A percentile compares a stretch with the other conserved stretches of the same genome.
Evolutionary conservation across 305 asterid species (phyloP).

Genomic region (Fraxinus floribunda): DNA sequence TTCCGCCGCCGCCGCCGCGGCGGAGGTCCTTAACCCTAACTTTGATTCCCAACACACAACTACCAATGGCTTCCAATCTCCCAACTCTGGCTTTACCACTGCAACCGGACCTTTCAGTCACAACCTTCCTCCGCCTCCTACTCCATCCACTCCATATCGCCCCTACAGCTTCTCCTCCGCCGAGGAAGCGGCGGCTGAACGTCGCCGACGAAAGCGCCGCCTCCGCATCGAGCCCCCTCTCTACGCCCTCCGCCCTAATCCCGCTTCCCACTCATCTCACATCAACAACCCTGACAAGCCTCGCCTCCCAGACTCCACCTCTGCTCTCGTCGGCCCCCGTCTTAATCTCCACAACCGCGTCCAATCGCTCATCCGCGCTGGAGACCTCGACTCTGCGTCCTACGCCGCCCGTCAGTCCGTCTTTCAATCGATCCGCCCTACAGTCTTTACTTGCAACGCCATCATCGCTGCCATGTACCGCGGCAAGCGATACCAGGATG

Average conservation of each 20-base stretch:
- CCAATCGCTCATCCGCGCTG: slow-evolving; percentile 86
- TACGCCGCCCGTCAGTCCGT: slow-evolving; percentile 76
- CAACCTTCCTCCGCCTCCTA: slow-evolving; percentile 20
- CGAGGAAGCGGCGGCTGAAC: slow-evolving; percentile 92
- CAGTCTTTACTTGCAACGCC: slow-evolving; percentile 96
- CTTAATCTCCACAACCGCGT: slow-evolving; percentile 94
- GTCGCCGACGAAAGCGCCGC: slow-evolving; percentile 85
- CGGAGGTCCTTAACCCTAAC: not conserved
- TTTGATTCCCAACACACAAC: not conserved
- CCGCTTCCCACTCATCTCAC: slow-evolving; percentile 32
- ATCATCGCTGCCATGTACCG: slow-evolving; percentile 89
- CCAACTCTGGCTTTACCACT: not conserved
- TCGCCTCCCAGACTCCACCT: slow-evolving; percentile 73
- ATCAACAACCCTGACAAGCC: slow-evolving; percentile 38
- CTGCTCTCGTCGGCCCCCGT: slow-evolving; percentile 69
- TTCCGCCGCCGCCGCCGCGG: slow-evolving; percentile 17
- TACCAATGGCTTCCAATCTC: not conserved
- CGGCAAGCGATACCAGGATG: slow-evolving; percentile 55
- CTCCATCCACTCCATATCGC: slow-evolving; percentile 45
- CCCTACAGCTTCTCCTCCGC: slow-evolving; percentile 75
- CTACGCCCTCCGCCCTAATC: slow-evolving; percentile 65
- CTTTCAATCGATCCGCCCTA: slow-evolving; percentile 63
- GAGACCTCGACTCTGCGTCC: slow-evolving; percentile 83
- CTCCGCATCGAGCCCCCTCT: slow-evolving; percentile 92
- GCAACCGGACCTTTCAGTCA: slow-evolving; percentile 1